Evolutionary conservation across 495 filamentous ascomycete species (phyloP).

Genomic region (Echria macrotheca): DNA sequence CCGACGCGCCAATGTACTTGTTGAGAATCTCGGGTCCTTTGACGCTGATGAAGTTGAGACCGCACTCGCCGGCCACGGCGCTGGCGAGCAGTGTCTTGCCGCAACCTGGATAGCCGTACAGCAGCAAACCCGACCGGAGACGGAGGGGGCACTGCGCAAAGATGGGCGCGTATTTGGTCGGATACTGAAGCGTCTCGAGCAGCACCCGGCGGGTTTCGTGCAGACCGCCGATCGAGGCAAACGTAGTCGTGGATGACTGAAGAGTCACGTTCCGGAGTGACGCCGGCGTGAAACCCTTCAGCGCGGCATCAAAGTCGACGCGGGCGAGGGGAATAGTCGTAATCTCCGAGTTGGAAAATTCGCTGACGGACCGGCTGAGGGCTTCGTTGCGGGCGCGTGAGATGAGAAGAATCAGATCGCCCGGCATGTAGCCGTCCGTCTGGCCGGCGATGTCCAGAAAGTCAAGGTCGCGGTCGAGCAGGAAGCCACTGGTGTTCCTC

Average conservation of each 20-base stretch:
- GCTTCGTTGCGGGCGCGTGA: conserved; percentile 87
- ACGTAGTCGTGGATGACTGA: conserved; percentile 82
- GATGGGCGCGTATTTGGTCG: conserved; percentile 95
- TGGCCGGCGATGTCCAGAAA: conserved; percentile 86
- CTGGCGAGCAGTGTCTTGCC: conserved; percentile 92
- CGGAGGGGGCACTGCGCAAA: conserved; percentile 93
- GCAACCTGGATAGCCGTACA: conserved; percentile 94
- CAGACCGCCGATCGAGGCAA: conserved; percentile 85
- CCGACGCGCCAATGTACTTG: conserved; percentile 95
- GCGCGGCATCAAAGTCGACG: conserved; percentile 72
- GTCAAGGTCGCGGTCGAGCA: conserved; percentile 70
- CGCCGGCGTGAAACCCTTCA: conserved; percentile 89
- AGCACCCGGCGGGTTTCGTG: conserved; percentile 77
- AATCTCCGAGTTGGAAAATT: conserved; percentile 22
- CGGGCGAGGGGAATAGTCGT: conserved; percentile 54
- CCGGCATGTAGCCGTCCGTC: conserved; percentile 97
- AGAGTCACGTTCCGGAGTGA: conserved; percentile 90
- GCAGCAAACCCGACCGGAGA: conserved; percentile 80
- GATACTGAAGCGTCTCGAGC: conserved; percentile 92
- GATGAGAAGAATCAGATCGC: conserved; percentile 80
- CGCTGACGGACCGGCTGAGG: conserved; percentile 66
- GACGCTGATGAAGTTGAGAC: conserved; percentile 95
- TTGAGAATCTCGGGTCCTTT: conserved; percentile 98
- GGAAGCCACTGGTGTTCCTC: conserved; percentile 53
- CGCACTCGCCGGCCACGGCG: conserved; percentile 92